Evolutionary conservation across 345 rosid species (phyloP), one percentile per base, ranked within the genome.

Genomic region (Cardiospermum halicacabum): DNA sequence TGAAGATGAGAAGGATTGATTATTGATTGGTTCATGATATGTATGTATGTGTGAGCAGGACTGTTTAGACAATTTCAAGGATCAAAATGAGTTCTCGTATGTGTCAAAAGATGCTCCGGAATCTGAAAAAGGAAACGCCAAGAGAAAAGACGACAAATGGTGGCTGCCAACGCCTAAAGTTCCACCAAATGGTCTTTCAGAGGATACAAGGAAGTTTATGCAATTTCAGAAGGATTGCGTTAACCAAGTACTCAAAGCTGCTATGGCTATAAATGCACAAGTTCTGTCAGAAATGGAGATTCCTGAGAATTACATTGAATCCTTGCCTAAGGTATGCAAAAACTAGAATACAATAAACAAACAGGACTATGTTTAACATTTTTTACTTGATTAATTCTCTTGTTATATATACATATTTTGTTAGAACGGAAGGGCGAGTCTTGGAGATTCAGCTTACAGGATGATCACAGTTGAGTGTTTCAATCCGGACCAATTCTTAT

Each of bases 261-360:
- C 97, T 57, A 91, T 91, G 96, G 97, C 97, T 0, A 91, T 91
- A 67, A 91, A 91, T 69, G 84, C 96, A 36, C 96, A 91, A 74
- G 89, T 87, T 71, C 69, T 91, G 8, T 79, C 89, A 34, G 97
- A 89, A 75, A 91, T 91, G 90, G 94, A 84, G 74, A 78, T 89
- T 37, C 97, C 97, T 4, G 94, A 91, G 59, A 86, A 72, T 79
- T 91, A 91, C 77, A 82, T 91, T 0, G 97, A 91, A 53, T 85
- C 94, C 24, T 92, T 89, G 45, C 96, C 97, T 11, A 91, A 89
- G 90, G 97, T 82, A 71, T 58, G 22, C 6, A 36, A 24, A 26
- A 40, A n/a, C n/a, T 37, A 11, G 12, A 61, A 31, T 13, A 25
- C 21, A n/a, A n/a, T n/a, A n/a, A n/a, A n/a, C n/a, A n/a, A 8